Base-by-base conservation (phyloP, 805 yeast species). In the Monosporozyma aquatica region DNA sequence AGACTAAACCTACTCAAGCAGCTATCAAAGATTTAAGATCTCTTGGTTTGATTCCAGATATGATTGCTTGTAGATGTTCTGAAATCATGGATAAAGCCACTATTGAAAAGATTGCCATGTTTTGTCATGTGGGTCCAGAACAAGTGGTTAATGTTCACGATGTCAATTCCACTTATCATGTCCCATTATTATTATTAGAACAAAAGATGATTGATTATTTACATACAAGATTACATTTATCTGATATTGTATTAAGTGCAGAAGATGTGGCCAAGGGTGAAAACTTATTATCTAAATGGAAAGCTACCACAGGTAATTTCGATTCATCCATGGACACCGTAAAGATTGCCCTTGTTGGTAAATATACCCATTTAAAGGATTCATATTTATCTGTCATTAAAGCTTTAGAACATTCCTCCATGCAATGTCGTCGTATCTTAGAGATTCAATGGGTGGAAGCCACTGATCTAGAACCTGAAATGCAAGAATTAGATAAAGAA, bases 1-100 rank as follows among this genome's bases (percentile, higher is more conserved):
- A 92, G 74, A 92, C 99, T 34, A 92, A 92, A 68, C 99, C 99
- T 45, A 92, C 99, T 10, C 99, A 92, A 70, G 98, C 97, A 50
- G 99, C 99, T 38, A 84, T 92, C 60, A 87, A 87, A 65, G 98
- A 92, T 65, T 75, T 92, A 66, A 82, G 99, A 68, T 84, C 95
- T 37, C 70, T 90, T 47, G 99, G 99, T 56, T 76, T 92, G 62
- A 78, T 81, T 29, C 97, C 97, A 17, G 97, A 92, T 65, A 82
- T 92, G 78, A 87, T 92, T 69, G 98, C 97, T 44, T 90, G 97
- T 71, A 80, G 99, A 71, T 92, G 99, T 71, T 74, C 86, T 41
- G 83, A 83, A 52, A 75, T 75, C 58, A 75, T 92, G 54, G 95
- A 84, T 57, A 67, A 68, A 45, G 78, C 87, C 50, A 87, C 96